phyloP scores from a whole-genome alignment of 352 stramenopile genomes.

The Phytophthora palmivora region DNA sequence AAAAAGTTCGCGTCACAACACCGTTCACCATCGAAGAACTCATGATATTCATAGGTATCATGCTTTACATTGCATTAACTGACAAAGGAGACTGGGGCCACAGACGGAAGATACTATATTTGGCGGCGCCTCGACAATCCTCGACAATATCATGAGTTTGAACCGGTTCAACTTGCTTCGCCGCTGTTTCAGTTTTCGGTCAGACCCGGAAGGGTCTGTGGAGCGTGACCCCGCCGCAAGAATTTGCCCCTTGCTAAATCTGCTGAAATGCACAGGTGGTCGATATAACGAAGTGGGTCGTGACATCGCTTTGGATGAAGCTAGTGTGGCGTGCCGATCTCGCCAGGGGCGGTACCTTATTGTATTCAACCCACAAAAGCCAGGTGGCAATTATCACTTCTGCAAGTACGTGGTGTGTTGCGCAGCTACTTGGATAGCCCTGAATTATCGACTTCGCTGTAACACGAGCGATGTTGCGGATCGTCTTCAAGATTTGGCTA shows the following conservation, averaged over 20 bases:
- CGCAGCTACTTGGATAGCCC: constrained; percentile 33
- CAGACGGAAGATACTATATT: constrained; percentile 20
- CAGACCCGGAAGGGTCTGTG: background rate
- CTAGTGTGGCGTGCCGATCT: constrained; percentile 30
- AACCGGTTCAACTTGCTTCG: constrained; percentile 18
- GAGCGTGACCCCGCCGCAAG: constrained; percentile 13
- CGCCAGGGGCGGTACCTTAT: constrained; percentile 31
- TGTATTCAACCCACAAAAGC: constrained; percentile 33
- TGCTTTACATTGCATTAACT: constrained; percentile 20
- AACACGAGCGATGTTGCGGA: constrained; percentile 22
- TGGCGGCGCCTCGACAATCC: background rate
- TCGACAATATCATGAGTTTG: constrained; percentile 16
- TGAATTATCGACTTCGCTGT: constrained; percentile 21
- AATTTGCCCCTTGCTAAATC: constrained; percentile 34
- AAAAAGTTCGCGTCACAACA: constrained; percentile 1
- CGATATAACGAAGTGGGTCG: constrained; percentile 31
- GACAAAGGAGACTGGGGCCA: constrained; percentile 7
- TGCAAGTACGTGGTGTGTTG: constrained; percentile 37
- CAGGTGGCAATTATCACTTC: constrained; percentile 39
- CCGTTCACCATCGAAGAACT: constrained; percentile 19
- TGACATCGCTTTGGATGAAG: constrained; percentile 39
- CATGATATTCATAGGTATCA: constrained; percentile 14
- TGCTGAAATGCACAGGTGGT: constrained; percentile 28
- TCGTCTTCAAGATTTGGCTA: constrained; percentile 18
- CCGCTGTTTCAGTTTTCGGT: constrained; percentile 9